These are phyloP conservation scores for Eucalyptus regnans DNA, from an alignment of 345 rosid genomes.

Conservation along the genomic window DNA sequence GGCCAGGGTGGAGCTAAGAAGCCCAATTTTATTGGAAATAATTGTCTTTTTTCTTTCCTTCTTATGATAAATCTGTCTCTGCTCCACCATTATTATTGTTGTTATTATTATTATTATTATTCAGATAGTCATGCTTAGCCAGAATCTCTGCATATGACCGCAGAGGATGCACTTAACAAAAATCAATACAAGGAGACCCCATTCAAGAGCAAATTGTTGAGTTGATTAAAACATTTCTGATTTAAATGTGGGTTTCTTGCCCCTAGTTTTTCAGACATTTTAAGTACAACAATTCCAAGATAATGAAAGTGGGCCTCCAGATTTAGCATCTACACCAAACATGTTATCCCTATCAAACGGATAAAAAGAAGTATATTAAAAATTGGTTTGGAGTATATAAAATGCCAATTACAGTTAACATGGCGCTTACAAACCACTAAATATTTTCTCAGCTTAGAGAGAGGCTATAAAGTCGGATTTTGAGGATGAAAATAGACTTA, in stretches of 20 bases:
- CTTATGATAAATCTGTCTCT: background rate
- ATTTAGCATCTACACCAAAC: background rate
- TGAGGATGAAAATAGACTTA: background rate
- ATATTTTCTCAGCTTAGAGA: background rate
- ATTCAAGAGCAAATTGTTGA: background rate
- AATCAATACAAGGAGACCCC: background rate
- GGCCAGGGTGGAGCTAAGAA: background rate
- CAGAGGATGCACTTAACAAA: background rate
- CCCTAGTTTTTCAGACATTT: background rate
- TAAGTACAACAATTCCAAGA: background rate
- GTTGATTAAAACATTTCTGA: background rate
- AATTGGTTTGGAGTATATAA: background rate
- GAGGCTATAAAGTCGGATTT: background rate
- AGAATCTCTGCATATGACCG: background rate
- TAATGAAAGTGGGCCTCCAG: background rate
- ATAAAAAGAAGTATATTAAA: background rate
- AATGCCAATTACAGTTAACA: rapidly evolving
- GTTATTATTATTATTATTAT: background rate
- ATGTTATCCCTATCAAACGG: background rate
- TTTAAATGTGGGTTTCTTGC: background rate
- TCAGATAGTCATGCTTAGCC: background rate
- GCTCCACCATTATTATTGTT: background rate
- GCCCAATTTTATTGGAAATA: background rate
- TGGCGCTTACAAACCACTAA: background rate
- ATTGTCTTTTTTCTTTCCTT: background rate